A percentile compares a stretch with the other conserved stretches of the same genome.
phyloP scores from a whole-genome alignment of 257 asterid genomes.

The Leonotis leonurus region DNA sequence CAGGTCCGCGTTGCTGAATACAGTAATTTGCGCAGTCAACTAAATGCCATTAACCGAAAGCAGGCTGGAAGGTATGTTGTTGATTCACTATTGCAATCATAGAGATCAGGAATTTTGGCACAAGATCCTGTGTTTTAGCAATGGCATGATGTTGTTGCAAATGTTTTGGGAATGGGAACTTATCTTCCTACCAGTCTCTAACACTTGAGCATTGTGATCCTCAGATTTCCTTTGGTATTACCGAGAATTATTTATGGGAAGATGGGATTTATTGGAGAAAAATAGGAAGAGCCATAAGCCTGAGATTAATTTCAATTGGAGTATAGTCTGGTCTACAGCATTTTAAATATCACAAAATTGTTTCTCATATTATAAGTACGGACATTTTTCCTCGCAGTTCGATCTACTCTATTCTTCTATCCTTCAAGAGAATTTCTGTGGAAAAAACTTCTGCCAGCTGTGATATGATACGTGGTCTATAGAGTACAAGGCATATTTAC shows the following conservation, averaged over 20 bases:
- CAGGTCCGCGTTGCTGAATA: constrained; percentile 92
- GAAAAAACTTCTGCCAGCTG: not conserved
- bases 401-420: not conserved
- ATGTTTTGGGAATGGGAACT: not conserved
- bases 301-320: constrained; percentile 2
- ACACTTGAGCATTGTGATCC: not conserved
- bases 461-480: not conserved
- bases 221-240: not conserved
- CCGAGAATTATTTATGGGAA: not conserved
- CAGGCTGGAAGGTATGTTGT: constrained; percentile 73
- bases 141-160: too few relatives aligned
- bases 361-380: not conserved
- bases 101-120: not conserved
- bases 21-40: constrained; percentile 86
- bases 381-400: not conserved
- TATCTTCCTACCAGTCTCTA: constrained; percentile 28
- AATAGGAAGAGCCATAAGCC: not conserved
- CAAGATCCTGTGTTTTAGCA: not conserved
- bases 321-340: not conserved
- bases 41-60: constrained; percentile 74
- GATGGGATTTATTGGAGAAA: too few relatives aligned
- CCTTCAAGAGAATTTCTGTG: not conserved
- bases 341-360: not conserved
- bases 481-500: not conserved
- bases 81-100: constrained; percentile 4